Conservation (phyloP, 2,329 filamentous ascomycete genomes). For the Fusarium solani-melongenae region DNA sequence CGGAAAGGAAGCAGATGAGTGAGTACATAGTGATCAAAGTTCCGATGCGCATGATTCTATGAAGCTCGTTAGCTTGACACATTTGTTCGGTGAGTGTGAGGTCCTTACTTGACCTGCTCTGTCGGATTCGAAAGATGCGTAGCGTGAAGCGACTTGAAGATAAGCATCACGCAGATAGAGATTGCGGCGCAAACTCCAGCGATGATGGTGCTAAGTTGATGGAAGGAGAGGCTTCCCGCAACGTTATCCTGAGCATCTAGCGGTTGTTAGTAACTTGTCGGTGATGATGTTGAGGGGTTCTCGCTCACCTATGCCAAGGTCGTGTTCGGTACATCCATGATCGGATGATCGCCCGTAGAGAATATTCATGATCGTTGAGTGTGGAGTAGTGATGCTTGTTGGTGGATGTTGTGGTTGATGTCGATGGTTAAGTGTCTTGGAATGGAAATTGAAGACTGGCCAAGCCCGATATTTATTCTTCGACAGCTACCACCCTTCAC, state of each 20-base stretch:
- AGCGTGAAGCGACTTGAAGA: conserved; percentile 25
- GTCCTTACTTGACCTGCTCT: conserved; percentile 37
- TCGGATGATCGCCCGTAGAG: background rate
- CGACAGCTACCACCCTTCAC: background rate
- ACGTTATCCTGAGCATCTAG: conserved; percentile 26
- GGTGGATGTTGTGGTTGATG: background rate
- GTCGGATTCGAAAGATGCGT: conserved; percentile 33
- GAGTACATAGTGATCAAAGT: conserved; percentile 29
- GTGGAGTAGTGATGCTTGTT: background rate
- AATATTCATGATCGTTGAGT: background rate
- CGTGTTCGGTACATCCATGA: background rate
- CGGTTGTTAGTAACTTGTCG: background rate
- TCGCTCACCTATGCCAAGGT: background rate
- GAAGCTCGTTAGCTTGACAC: rapidly evolving
- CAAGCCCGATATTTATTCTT: background rate
- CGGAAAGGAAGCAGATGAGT: conserved; percentile 29
- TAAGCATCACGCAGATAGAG: conserved; percentile 25
- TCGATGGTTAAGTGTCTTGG: background rate
- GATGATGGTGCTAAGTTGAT: conserved; percentile 31
- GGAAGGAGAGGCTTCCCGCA: conserved; percentile 15
- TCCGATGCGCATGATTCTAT: conserved; percentile 33
- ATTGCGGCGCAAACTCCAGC: conserved; percentile 31
- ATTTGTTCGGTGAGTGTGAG: background rate
- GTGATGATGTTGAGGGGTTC: background rate
- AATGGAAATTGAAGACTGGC: background rate